Evolutionary conservation across 345 rosid species (phyloP).

Genomic region (Raphanus raphanistrum): DNA sequence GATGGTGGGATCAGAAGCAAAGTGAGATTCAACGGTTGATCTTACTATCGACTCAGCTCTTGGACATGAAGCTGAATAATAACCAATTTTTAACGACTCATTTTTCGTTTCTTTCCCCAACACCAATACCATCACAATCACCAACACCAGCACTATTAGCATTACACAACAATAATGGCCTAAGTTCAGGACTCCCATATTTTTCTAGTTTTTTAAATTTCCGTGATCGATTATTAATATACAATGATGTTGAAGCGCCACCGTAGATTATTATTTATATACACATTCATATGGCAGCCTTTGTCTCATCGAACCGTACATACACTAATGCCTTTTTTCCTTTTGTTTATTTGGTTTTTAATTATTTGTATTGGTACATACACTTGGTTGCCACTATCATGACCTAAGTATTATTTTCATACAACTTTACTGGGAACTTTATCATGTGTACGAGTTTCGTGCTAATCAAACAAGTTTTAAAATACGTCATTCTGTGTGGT

Average conservation of each 20-base stretch:
- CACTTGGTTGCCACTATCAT: conserved; percentile 39
- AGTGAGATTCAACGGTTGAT: conserved; percentile 63
- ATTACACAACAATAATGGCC: not conserved
- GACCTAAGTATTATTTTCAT: conserved; percentile 3
- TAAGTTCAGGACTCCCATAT: conserved; percentile 35
- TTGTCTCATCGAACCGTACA: conserved; percentile 33
- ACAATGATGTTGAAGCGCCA: conserved; percentile 19
- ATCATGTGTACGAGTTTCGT: not conserved
- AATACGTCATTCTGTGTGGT: too few species aligned
- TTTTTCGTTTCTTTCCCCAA: conserved; percentile 23
- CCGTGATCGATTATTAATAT: not conserved
- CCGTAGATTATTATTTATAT: not conserved
- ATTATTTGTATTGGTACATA: conserved; percentile 24
- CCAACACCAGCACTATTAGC: conserved; percentile 7
- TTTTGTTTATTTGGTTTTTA: conserved; percentile 11
- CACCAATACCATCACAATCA: not conserved
- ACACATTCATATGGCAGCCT: not conserved
- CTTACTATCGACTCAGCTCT: conserved; percentile 53
- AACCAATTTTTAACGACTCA: conserved; percentile 47
- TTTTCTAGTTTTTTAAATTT: not conserved
- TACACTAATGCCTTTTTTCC: conserved; percentile 22
- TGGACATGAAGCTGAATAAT: conserved; percentile 63
- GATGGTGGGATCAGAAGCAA: conserved; percentile 55
- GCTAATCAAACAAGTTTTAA: too few species aligned
- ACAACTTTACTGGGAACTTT: not conserved